Evolutionary conservation across 2,329 filamentous ascomycete genomes (phyloP).

Genomic region (Neospermospora avenae): DNA sequence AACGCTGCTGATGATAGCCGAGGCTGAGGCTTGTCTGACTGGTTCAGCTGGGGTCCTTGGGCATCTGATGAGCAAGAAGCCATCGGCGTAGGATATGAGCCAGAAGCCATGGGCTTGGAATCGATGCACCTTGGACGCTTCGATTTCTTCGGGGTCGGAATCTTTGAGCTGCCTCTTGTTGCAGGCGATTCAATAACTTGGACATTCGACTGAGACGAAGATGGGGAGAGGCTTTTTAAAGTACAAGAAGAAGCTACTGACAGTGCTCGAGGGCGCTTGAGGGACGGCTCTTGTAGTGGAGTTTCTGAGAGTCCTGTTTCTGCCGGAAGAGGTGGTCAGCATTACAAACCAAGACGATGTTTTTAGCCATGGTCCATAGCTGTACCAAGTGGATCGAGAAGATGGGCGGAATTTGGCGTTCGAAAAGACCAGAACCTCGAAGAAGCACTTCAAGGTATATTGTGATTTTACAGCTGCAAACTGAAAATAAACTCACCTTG

Average conservation of each 20-base stretch:
- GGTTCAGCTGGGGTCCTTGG: background rate
- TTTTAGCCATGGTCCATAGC: background rate
- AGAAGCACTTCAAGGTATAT: background rate
- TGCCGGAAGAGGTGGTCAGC: background rate
- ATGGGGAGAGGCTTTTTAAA: background rate
- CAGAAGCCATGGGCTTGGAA: background rate
- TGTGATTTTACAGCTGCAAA: too few species aligned
- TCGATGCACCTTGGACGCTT: background rate
- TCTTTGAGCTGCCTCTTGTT: background rate
- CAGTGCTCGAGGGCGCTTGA: background rate
- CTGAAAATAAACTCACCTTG: background rate
- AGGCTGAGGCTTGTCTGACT: background rate
- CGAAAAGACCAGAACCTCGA: background rate
- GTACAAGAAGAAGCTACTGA: conserved; percentile 1
- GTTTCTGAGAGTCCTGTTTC: background rate
- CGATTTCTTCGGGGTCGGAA: too few species aligned
- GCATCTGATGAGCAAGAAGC: background rate
- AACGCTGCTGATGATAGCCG: background rate
- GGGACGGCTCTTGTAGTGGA: background rate
- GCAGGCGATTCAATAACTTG: background rate
- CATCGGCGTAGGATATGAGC: too few species aligned
- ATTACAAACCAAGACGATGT: background rate
- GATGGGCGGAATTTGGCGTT: background rate
- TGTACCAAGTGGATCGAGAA: background rate
- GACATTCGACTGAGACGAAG: background rate